Evolutionary conservation across 768 basidiomycete genomes (phyloP), one percentile per base, ranked within the genome.

Genomic region (Amylocystis lapponica): DNA sequence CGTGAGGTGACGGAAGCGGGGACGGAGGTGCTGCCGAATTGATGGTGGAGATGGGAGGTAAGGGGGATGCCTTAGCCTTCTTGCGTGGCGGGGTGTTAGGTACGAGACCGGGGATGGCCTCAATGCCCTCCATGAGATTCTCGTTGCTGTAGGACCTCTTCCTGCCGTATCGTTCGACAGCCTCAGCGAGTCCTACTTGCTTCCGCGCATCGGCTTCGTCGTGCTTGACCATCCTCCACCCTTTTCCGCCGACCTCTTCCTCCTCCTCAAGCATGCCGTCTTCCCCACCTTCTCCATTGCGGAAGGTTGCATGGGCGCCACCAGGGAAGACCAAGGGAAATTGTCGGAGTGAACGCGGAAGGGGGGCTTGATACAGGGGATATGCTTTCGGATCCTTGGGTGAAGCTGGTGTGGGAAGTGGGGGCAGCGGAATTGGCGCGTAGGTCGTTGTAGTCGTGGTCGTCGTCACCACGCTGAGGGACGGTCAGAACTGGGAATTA

Each of bases 361-460:
- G 67, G 43, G 70, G 77, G 13, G 85, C 83, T 63, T 85, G 76
- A 32, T 87, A 65, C 21, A 92, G 68, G 3, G 89, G 89, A 56
- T 89, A 92, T 43, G 73, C 70, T 65, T 91, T 90, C 6, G 82
- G 74, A 60, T 90, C 84, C 53, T 81, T 83, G 17, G 86, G 85
- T 9, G 79, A 74, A 1, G 75, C 64, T 3, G 85, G 86, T 3
- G 80, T 66, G 8, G 88, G 86, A 2, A 91, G 64, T 7, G 82
- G 66, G 2, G 89, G 89, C 2, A 92, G 61, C 29, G 79, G 83
- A 49, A 92, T 89, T n/a, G 89, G 89, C 43, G 89, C 83, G 67
- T 92, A 90, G 10, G 83, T 80, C 2, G 90, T 92, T 1, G 89
- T 92, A 2, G 90, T 92, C 0, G 86, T 89, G 2, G 90, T 92